phyloP scores from a whole-genome alignment of 768 basidiomycete species.

The Xerocomellus intermedius region DNA sequence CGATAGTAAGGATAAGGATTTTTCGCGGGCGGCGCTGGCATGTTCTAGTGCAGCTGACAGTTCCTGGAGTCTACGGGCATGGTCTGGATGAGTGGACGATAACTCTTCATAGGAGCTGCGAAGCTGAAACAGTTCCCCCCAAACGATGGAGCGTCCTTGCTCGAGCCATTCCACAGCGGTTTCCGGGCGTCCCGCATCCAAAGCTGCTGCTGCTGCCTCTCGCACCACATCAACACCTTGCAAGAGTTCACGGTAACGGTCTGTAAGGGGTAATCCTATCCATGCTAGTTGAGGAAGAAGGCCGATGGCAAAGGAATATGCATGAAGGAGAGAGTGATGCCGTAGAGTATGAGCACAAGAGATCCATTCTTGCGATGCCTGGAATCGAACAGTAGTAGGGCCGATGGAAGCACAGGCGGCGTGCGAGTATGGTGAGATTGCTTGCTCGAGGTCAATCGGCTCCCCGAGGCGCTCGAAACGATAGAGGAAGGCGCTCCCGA shows the following conservation, averaged over 20 bases:
- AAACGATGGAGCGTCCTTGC: constrained; percentile 10
- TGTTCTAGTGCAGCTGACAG: not conserved
- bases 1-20: not conserved
- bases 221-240: constrained; percentile 15
- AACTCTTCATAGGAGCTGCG: constrained; percentile 7
- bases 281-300: constrained; percentile 19
- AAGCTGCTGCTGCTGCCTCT: constrained; percentile 24
- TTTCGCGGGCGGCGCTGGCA: not conserved
- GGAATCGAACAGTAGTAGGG: not conserved
- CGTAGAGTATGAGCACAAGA: constrained; percentile 2
- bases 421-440: not conserved
- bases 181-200: constrained; percentile 4
- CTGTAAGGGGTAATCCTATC: constrained; percentile 14
- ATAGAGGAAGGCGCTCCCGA: not conserved
- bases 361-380: constrained; percentile 6
- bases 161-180: constrained; percentile 12
- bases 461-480: not conserved
- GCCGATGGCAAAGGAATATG: constrained; percentile 16
- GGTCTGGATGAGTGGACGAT: not conserved
- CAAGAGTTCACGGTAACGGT: constrained; percentile 16
- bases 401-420: constrained; percentile 1
- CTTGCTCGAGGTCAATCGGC: not conserved
- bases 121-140: constrained; percentile 14
- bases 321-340: constrained; percentile 14
- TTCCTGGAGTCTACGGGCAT: not conserved